Conservation (phyloP, 768 basidiomycete species). For the Tylopilus rubrobrunneus region DNA sequence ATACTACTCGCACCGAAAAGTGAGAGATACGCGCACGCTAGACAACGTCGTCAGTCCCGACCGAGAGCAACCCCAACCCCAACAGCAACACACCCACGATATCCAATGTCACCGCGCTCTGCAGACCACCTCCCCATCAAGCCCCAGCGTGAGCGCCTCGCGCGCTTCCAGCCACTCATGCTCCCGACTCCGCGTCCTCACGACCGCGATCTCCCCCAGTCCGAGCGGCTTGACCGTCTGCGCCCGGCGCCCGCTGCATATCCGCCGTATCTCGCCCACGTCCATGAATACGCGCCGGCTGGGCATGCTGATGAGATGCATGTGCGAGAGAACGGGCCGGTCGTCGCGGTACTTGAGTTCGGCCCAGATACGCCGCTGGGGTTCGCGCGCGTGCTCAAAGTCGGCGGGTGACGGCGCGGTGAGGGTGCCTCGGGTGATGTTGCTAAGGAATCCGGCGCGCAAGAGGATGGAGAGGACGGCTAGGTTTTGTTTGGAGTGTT, state of each 20-base stretch:
- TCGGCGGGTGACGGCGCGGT: slow-evolving; percentile 57
- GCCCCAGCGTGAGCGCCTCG: slow-evolving; percentile 76
- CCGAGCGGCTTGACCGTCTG: slow-evolving; percentile 79
- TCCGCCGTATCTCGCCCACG: slow-evolving; percentile 61
- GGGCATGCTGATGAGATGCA: slow-evolving; percentile 82
- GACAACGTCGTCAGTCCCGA: slow-evolving; percentile 2
- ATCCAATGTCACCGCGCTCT: slow-evolving; percentile 50
- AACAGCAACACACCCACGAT: too few relatives aligned
- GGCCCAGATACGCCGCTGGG: slow-evolving; percentile 85
- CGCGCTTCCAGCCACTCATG: slow-evolving; percentile 89
- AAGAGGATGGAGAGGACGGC: slow-evolving; percentile 91
- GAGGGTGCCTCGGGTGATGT: slow-evolving; percentile 75
- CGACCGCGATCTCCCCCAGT: slow-evolving; percentile 90
- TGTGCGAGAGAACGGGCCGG: slow-evolving; percentile 71
- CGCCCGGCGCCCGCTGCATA: slow-evolving; percentile 81
- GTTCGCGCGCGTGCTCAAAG: slow-evolving; percentile 57
- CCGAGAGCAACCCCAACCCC: too few relatives aligned
- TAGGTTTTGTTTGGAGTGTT: slow-evolving; percentile 85
- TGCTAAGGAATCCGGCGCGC: slow-evolving; percentile 83
- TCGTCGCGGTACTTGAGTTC: slow-evolving; percentile 93
- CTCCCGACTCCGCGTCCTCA: slow-evolving; percentile 66
- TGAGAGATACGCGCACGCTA: neutral
- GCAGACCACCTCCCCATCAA: slow-evolving; percentile 86
- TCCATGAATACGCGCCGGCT: slow-evolving; percentile 78
- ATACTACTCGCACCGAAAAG: too few relatives aligned